Conservation (phyloP, 2,329 filamentous ascomycete genomes). For the Alternaria viburni region DNA sequence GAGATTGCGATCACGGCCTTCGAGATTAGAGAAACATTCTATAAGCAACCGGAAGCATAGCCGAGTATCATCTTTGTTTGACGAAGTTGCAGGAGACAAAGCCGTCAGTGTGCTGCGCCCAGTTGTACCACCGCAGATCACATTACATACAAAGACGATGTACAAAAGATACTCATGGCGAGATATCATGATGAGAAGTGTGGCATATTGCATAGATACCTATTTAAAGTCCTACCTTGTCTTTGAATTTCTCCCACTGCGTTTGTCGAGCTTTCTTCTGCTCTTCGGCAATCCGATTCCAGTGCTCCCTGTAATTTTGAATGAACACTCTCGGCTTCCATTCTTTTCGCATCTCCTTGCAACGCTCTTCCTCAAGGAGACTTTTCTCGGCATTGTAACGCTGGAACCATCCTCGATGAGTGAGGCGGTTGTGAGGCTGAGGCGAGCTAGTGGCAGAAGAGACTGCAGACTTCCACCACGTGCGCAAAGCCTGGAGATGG, state of each 20-base stretch:
- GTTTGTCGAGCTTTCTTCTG: slow-evolving; percentile 4
- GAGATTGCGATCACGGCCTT: background rate
- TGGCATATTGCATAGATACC: background rate
- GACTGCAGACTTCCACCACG: slow-evolving; percentile 12
- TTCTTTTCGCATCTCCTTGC: background rate
- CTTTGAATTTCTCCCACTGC: slow-evolving; percentile 1
- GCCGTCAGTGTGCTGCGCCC: background rate
- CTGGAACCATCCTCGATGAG: background rate
- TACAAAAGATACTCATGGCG: background rate
- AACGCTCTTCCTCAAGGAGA: background rate
- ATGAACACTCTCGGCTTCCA: background rate
- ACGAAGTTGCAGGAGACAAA: background rate
- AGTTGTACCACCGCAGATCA: background rate
- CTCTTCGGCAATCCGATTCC: slow-evolving; percentile 3
- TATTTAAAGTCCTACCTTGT: background rate
- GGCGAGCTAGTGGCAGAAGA: background rate
- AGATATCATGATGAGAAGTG: background rate
- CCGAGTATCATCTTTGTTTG: background rate
- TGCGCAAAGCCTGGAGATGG: slow-evolving; percentile 8
- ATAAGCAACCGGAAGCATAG: background rate
- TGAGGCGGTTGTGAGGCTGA: background rate
- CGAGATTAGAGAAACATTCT: background rate
- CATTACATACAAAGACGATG: background rate
- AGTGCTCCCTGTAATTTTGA: background rate
- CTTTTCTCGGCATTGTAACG: background rate